Percentiles rank a stretch among this genome's conserved stretches.
Conservation (phyloP, 768 basidiomycete genomes). For the Mycena kentingensis region DNA sequence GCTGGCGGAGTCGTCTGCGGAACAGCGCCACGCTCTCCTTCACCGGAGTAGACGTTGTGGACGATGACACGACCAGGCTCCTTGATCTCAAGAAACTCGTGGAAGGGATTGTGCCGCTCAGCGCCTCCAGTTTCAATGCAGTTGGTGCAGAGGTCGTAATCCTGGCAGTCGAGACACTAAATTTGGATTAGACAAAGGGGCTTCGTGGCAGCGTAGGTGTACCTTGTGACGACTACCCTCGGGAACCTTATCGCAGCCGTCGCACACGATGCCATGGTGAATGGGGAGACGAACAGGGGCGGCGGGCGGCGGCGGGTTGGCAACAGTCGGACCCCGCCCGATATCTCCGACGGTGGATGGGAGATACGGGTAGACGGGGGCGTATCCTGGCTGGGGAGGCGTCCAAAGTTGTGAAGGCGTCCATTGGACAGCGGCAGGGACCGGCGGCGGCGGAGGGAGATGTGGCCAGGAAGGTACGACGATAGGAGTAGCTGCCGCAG, state of each 20-base stretch:
- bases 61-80: slow-evolving; percentile 67
- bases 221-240: slow-evolving; percentile 78
- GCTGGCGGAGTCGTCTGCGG: slow-evolving; percentile 12
- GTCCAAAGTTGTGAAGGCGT: neutral
- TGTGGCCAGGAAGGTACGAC: slow-evolving; percentile 3
- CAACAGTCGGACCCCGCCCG: slow-evolving; percentile 3
- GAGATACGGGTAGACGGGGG: slow-evolving; percentile 17
- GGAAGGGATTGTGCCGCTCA: slow-evolving; percentile 60
- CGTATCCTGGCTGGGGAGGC: slow-evolving; percentile 14
- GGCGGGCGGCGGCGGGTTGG: slow-evolving; percentile 29
- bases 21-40: slow-evolving; percentile 33
- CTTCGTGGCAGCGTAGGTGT: slow-evolving; percentile 15
- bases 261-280: slow-evolving; percentile 66
- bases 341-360: slow-evolving; percentile 12
- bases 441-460: slow-evolving; percentile 23
- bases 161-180: slow-evolving; percentile 33
- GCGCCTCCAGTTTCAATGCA: slow-evolving; percentile 54
- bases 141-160: slow-evolving; percentile 70
- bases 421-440: neutral
- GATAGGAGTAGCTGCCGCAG: neutral
- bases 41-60: slow-evolving; percentile 55
- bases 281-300: slow-evolving; percentile 38
- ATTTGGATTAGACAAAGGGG: slow-evolving; percentile 1
- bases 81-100: slow-evolving; percentile 71
- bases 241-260: slow-evolving; percentile 58